Base-by-base conservation (phyloP, 2,329 filamentous ascomycete species). In the Fusarium kyushuense region DNA sequence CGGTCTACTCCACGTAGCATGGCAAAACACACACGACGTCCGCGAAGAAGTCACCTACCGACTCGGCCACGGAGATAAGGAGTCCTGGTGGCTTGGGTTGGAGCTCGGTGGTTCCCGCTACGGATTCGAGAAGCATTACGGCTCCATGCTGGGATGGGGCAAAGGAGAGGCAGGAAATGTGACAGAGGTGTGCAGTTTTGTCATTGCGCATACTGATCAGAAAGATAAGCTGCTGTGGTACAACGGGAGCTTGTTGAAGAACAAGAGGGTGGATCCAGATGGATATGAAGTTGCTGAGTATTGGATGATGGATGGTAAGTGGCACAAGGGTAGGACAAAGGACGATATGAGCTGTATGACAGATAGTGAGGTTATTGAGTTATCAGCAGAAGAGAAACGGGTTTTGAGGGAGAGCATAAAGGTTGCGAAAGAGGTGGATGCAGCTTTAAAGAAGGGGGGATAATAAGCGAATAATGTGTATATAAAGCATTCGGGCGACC, bases 61-160 rank as follows among this genome's bases (percentile, higher is more conserved):
- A 25, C 62, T 81, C 23, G 78, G 73, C 3, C 77, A 83, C 52
- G 81, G 82, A 3, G 82, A 84, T 36, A 83, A 83, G 56, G 82
- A 83, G 67, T 80, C 76, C 4, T 83, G 77, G 75, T 83, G 81
- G 82, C 70, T 83, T 17, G 80, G 80, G 0, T 67, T 82, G 11
- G 81, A 83, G 56, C 72, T 83, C 4, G 72, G 75, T 7, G 77
- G 76, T 2, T 74, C 78, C 0, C 63, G 63, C 0, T 83, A 82
- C 46, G 69, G 73, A 23, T 82, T 83, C 59, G 78, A 81, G 36
- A 53, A 70, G 45, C 78, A 81, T 42, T 82, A 83, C 43, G 80
- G 76, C 1, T 76, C 78, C 3, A 78, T 82, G 40, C 42, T 80
- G 0, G 81, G 81, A 0, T 78, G 78, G 76, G 55, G 69, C 6